These are phyloP conservation scores for Peterozyma xylosa DNA, from an alignment of 805 yeast species.

Conservation along the genomic window DNA sequence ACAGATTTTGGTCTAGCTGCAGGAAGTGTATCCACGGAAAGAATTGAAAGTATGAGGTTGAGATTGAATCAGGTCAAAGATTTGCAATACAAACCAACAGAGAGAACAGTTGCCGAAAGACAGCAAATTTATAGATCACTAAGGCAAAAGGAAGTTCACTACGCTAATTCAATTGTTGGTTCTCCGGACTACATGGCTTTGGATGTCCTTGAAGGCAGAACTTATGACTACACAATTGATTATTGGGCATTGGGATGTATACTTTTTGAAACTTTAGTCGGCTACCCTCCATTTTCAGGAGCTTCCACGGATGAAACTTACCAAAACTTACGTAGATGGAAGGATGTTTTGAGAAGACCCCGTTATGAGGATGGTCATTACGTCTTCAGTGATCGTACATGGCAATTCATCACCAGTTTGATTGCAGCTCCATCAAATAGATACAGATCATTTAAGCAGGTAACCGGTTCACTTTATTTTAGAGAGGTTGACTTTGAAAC, in stretches of 20 bases:
- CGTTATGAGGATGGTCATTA: conserved; percentile 84
- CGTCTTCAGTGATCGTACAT: conserved; percentile 93
- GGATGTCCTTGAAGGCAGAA: conserved; percentile 90
- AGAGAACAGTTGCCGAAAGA: conserved; percentile 78
- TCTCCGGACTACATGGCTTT: conserved; percentile 99
- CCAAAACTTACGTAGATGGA: conserved; percentile 90
- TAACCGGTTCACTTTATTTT: conserved; percentile 74
- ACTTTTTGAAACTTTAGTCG: conserved; percentile 91
- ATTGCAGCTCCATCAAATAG: conserved; percentile 77
- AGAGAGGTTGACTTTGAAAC: conserved; percentile 73
- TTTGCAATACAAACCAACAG: conserved; percentile 56
- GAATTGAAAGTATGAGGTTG: conserved; percentile 87
- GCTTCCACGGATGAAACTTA: conserved; percentile 91
- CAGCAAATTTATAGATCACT: conserved; percentile 77
- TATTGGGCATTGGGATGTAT: conserved; percentile 99
- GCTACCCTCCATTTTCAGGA: conserved; percentile 97
- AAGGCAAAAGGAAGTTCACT: conserved; percentile 71
- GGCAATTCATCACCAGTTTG: conserved; percentile 77
- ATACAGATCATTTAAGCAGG: conserved; percentile 71
- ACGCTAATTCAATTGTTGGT: conserved; percentile 94
- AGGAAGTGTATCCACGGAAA: conserved; percentile 86
- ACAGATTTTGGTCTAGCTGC: conserved; percentile 98
- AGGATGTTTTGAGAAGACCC: conserved; percentile 80
- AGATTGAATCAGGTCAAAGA: conserved; percentile 62
- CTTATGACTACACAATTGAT: conserved; percentile 93